Percentiles rank a stretch among this genome's conserved stretches.
Evolutionary conservation across 2,329 filamentous ascomycete species (phyloP).

Genomic region (Cladophialophora chaetospira): DNA sequence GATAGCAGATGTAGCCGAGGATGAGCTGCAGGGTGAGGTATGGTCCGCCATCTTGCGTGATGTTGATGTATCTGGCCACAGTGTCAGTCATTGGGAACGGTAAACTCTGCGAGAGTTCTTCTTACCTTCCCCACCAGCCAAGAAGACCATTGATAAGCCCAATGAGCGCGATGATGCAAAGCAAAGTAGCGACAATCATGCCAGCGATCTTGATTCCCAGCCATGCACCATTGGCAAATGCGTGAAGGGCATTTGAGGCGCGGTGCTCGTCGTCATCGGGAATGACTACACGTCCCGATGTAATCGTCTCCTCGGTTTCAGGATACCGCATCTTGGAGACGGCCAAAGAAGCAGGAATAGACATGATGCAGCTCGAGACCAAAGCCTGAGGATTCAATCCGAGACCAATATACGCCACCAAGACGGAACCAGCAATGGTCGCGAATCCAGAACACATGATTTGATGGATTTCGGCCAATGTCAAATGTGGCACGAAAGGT

Average conservation of each 20-base stretch:
- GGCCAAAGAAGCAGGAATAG: conserved; percentile 85
- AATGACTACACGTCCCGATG: conserved; percentile 76
- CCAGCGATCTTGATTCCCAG: conserved; percentile 83
- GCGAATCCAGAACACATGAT: conserved; percentile 91
- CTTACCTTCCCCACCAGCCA: conserved; percentile 79
- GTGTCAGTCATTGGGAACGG: not conserved
- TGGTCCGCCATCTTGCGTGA: conserved; percentile 57
- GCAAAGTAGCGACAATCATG: conserved; percentile 76
- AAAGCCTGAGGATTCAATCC: conserved; percentile 83
- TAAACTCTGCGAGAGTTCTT: conserved; percentile 59
- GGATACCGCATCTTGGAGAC: conserved; percentile 89
- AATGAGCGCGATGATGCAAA: conserved; percentile 79
- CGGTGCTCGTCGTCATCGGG: conserved; percentile 76
- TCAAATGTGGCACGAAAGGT: conserved; percentile 82
- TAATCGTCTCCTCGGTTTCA: conserved; percentile 82
- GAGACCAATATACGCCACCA: conserved; percentile 82
- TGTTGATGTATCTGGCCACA: conserved; percentile 64
- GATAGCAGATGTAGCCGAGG: conserved; percentile 75
- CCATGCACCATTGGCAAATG: conserved; percentile 83
- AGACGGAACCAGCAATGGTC: conserved; percentile 84
- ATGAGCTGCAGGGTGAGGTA: conserved; percentile 74
- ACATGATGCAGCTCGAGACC: conserved; percentile 93
- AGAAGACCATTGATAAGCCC: conserved; percentile 74
- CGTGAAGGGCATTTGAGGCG: conserved; percentile 79
- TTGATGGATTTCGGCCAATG: conserved; percentile 85